Conservation (phyloP, 495 filamentous ascomycete species). For the Trichoderma orchidacearum region DNA sequence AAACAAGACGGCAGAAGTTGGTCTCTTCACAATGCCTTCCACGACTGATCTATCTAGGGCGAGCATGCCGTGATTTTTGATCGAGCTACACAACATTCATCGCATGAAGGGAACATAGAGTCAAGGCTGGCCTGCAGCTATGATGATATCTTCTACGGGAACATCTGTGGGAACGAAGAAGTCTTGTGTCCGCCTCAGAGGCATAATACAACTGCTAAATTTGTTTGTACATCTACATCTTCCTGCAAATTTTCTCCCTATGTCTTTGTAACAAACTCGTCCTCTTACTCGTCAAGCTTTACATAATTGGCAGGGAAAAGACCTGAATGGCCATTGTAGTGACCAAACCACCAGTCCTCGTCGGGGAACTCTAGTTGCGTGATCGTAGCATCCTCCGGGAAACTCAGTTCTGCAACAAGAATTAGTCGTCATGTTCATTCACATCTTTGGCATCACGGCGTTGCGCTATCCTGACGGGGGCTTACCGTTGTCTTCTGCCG, state of each 20-base stretch:
- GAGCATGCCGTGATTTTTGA: no score
- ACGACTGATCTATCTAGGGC: no score
- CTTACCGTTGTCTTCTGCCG: conserved; percentile 83
- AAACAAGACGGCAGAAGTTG: no score
- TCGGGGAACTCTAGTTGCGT: conserved; percentile 74
- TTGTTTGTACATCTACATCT: not conserved
- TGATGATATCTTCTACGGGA: not conserved
- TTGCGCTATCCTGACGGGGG: not conserved
- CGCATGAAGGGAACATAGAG: no score
- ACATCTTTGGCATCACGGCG: not conserved
- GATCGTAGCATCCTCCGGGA: conserved; percentile 79
- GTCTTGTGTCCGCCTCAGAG: not conserved
- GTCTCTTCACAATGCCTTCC: no score
- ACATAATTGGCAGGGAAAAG: conserved; percentile 91
- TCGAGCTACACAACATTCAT: no score
- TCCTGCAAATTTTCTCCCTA: not conserved
- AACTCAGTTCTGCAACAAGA: conserved; percentile 52
- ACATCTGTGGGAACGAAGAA: not conserved
- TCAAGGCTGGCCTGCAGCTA: no score
- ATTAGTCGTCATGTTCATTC: conserved; percentile 8
- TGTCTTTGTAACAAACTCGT: not conserved
- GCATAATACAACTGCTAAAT: not conserved
- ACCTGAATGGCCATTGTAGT: conserved; percentile 63
- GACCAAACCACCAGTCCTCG: conserved; percentile 96
- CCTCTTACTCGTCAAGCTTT: conserved; percentile 41